A percentile compares a stretch with the other conserved stretches of the same genome.
These are phyloP conservation scores for Penicillium steckii DNA, from an alignment of 495 filamentous ascomycete genomes.

Conservation along the genomic window DNA sequence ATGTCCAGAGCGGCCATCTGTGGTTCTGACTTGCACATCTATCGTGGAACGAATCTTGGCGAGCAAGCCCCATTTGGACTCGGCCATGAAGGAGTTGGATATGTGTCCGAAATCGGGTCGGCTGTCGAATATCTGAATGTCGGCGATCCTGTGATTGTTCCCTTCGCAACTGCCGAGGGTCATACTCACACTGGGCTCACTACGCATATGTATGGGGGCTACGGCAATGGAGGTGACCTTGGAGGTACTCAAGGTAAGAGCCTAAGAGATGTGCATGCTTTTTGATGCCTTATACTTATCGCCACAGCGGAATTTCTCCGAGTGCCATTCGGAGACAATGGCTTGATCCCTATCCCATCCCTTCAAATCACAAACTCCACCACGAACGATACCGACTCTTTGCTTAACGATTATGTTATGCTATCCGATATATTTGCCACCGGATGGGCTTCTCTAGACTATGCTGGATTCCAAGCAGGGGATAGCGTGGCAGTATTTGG, in stretches of 20 bases:
- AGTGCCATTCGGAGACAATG: conserved; percentile 33
- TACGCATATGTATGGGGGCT: too few species aligned
- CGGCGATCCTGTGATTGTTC: conserved; percentile 28
- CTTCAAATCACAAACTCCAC: background rate
- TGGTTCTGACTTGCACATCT: conserved; percentile 26
- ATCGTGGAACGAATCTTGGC: conserved; percentile 14
- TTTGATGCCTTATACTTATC: conserved; percentile 2
- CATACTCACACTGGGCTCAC: too few species aligned
- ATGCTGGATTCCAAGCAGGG: conserved; percentile 27
- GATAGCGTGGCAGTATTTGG: conserved; percentile 41
- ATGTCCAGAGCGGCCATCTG: conserved; percentile 12
- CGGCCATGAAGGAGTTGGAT: conserved; percentile 36
- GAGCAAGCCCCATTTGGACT: conserved; percentile 18
- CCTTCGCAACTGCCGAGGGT: background rate
- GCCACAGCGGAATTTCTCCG: conserved; percentile 31
- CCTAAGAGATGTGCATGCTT: background rate
- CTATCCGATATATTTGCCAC: conserved; percentile 37
- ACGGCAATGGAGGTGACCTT: too few species aligned
- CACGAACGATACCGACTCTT: conserved; percentile 4
- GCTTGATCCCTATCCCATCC: conserved; percentile 21
- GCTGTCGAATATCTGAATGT: conserved; percentile 19
- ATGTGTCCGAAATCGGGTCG: too few species aligned
- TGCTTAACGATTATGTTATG: conserved; percentile 30
- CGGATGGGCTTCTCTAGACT: conserved; percentile 26
- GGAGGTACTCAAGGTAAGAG: too few species aligned